Base-by-base conservation (phyloP, 176 grass and related monocot species). In the Musa beccarii region DNA sequence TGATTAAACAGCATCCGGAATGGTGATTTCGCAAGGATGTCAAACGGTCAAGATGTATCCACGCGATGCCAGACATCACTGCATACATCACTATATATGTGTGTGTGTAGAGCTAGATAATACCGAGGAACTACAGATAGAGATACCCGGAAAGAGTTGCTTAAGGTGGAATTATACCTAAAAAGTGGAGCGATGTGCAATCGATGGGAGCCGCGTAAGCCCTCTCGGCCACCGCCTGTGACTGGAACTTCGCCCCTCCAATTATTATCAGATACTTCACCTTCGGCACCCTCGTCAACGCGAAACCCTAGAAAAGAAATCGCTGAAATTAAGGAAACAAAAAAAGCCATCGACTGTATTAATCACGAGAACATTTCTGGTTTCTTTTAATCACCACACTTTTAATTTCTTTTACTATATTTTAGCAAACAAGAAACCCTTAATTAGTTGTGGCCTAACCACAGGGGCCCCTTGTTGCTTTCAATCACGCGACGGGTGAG, bases 211-310 rank as follows among this genome's bases (percentile, higher is more conserved):
- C 76, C 52, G 78, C 72, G 62, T 99, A 99, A 0, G 90, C 86
- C 73, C 86, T 87, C 20, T 89, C 95, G 13, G 69, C 80, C 25
- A 99, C 19, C n/a, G 61, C 63, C 0, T 63, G 75, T n/a, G 74
- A 81, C 51, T 0, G 72, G 71, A 99, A 99, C 79, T 76, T 81
- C 51, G 84, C 95, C 9, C 95, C 95, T 0, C 84, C 86, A 63
- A 99, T 91, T 71, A 94, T 90, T 24, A 99, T 61, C 25, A 99
- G 7, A 52, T 75, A 91, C 79, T 94, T 99, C 63, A 94, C 62
- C 80, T 94, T 91, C 3, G 88, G 88, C 14, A 91, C 88, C 76
- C 81, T 89, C 34, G 86, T 94, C 53, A 99, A 77, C 57, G 95
- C 95, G 73, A 87, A 1, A 0, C 90, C 90, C 90, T 99, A 69